Percentiles rank a stretch among this genome's conserved stretches.
Conservation (phyloP, 2,329 filamentous ascomycete species). For the Seiridium unicorne region DNA sequence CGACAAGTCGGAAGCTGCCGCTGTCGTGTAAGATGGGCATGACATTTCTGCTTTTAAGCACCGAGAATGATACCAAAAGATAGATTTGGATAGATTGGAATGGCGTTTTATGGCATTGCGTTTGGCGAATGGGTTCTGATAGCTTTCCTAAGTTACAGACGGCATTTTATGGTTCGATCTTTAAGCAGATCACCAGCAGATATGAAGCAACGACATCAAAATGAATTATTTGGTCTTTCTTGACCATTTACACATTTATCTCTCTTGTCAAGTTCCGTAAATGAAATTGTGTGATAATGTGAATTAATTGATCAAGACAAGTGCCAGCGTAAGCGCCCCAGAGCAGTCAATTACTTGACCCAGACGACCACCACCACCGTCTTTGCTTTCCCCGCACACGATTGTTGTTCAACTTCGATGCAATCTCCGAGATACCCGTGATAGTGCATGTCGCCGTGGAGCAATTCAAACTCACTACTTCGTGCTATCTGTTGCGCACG, state of each 20-base stretch:
- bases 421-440: no score
- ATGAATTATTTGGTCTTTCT: not conserved
- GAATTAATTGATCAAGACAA: no score
- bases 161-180: not conserved
- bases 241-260: not conserved
- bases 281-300: no score
- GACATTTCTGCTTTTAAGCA: not conserved
- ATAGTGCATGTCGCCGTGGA: no score
- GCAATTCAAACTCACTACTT: no score
- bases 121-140: not conserved
- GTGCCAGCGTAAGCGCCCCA: no score
- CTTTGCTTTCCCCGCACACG: no score
- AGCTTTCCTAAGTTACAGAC: not conserved
- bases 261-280: not conserved
- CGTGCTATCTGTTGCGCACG: no score
- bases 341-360: no score
- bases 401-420: no score
- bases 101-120: conserved; percentile 2
- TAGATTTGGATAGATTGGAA: not conserved
- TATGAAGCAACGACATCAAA: conserved; percentile 2
- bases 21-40: conserved; percentile 17
- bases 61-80: conserved; percentile 1
- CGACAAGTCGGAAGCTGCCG: conserved; percentile 46
- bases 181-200: not conserved
- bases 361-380: no score